Evolutionary conservation across 345 rosid genomes (phyloP).

Genomic region (Ailanthus altissimus): DNA sequence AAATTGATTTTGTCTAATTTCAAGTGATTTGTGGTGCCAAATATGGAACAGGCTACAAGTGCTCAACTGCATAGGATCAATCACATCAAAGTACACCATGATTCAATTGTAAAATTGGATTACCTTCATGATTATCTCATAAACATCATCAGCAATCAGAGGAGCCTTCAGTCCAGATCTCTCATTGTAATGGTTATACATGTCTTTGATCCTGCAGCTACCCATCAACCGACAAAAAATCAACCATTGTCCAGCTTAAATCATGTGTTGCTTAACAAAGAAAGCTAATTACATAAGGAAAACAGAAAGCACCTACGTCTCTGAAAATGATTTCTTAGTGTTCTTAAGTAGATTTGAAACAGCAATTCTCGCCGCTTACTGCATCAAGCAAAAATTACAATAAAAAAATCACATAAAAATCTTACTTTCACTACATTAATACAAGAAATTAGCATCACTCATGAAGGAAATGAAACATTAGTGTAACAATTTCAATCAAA

Average conservation of each 20-base stretch:
- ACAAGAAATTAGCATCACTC: neutral
- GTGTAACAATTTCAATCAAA: conserved; percentile 6
- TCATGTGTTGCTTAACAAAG: neutral
- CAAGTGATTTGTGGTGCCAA: neutral
- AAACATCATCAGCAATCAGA: conserved; percentile 85
- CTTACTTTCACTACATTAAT: neutral
- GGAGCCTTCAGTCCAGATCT: conserved; percentile 75
- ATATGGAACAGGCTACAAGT: neutral
- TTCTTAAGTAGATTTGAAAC: conserved; percentile 96
- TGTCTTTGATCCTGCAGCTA: conserved; percentile 59
- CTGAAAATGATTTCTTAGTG: conserved; percentile 84
- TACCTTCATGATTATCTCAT: conserved; percentile 86
- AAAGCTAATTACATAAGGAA: neutral
- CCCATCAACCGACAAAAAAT: conserved; percentile 10
- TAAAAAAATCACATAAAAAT: no score
- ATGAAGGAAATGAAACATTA: neutral
- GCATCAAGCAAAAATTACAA: neutral
- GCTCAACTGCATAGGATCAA: neutral
- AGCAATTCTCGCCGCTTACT: conserved; percentile 95
- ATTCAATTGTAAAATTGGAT: neutral
- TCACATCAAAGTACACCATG: neutral
- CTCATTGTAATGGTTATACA: conserved; percentile 67
- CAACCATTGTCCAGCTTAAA: neutral
- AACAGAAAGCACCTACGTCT: conserved; percentile 66
- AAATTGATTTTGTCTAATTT: neutral